These are phyloP conservation scores for Solanum hybrid DNA, from an alignment of 305 asterid species.

Conservation along the genomic window DNA sequence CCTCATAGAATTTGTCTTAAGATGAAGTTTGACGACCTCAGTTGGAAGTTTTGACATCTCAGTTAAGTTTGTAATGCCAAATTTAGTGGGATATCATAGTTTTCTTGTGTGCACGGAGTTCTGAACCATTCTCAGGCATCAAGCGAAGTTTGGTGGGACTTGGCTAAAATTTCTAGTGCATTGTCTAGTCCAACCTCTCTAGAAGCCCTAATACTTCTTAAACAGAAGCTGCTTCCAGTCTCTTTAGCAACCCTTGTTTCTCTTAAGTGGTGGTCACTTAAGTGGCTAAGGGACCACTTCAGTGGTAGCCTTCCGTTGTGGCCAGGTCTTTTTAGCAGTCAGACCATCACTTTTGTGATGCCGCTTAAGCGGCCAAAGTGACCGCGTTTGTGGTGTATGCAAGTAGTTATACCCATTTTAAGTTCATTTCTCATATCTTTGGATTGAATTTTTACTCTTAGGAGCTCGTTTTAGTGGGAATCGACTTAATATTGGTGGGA, in stretches of 20 bases:
- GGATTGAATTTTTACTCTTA: neutral
- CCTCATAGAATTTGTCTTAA: neutral
- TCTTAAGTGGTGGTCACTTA: neutral
- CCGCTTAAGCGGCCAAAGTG: neutral
- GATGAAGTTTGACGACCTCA: neutral
- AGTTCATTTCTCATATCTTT: neutral
- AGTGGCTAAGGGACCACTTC: neutral
- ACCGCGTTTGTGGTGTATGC: neutral
- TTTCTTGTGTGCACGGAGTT: neutral
- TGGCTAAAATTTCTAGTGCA: neutral
- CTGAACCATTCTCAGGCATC: neutral
- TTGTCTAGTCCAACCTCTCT: neutral
- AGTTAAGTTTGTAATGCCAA: neutral
- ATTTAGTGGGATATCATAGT: neutral
- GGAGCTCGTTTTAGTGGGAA: neutral
- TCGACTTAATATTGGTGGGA: neutral
- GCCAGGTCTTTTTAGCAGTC: neutral
- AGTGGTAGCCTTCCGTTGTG: neutral
- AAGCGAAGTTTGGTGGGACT: neutral
- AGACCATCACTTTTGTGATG: neutral
- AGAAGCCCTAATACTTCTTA: neutral
- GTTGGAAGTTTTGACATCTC: neutral
- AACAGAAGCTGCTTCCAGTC: neutral
- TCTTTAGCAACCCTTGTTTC: neutral
- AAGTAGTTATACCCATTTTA: neutral